Evolutionary conservation across 352 stramenopile genomes (phyloP).

Genomic region (Globisporangium cylindrosporum): DNA sequence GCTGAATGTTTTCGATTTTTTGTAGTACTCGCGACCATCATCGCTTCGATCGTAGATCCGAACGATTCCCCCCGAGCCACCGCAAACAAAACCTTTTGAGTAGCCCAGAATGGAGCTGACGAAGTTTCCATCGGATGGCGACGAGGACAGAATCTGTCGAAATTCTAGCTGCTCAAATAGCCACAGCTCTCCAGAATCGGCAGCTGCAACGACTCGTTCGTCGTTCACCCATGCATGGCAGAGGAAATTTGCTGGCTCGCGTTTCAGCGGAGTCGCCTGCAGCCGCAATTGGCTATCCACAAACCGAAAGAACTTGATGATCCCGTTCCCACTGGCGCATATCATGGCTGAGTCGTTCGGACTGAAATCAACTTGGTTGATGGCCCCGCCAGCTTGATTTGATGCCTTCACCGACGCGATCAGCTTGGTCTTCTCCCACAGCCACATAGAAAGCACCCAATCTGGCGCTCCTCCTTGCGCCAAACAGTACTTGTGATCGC

Average conservation of each 20-base stretch:
- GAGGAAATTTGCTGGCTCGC: constrained; percentile 84
- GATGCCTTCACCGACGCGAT: constrained; percentile 71
- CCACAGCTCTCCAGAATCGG: constrained; percentile 88
- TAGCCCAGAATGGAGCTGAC: constrained; percentile 86
- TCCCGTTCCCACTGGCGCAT: constrained; percentile 85
- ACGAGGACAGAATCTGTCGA: constrained; percentile 67
- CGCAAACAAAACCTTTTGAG: constrained; percentile 88
- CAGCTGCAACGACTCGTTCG: constrained; percentile 87
- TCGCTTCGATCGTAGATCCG: constrained; percentile 86
- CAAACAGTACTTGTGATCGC: constrained; percentile 89
- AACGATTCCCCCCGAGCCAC: constrained; percentile 67
- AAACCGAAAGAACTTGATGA: constrained; percentile 90
- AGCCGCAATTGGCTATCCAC: constrained; percentile 78
- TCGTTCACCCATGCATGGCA: constrained; percentile 91
- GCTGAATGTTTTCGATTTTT: constrained; percentile 86
- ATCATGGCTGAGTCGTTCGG: constrained; percentile 81
- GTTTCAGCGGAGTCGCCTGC: constrained; percentile 65
- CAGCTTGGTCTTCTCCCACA: constrained; percentile 92
- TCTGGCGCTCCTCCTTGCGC: constrained; percentile 88
- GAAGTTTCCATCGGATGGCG: constrained; percentile 74
- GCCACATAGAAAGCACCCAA: constrained; percentile 89
- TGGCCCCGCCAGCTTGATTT: constrained; percentile 56
- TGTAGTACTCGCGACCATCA: constrained; percentile 88
- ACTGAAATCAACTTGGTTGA: constrained; percentile 90
- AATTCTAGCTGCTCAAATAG: constrained; percentile 94